Conservation (phyloP, 257 asterid species). For the Catharanthus roseus region DNA sequence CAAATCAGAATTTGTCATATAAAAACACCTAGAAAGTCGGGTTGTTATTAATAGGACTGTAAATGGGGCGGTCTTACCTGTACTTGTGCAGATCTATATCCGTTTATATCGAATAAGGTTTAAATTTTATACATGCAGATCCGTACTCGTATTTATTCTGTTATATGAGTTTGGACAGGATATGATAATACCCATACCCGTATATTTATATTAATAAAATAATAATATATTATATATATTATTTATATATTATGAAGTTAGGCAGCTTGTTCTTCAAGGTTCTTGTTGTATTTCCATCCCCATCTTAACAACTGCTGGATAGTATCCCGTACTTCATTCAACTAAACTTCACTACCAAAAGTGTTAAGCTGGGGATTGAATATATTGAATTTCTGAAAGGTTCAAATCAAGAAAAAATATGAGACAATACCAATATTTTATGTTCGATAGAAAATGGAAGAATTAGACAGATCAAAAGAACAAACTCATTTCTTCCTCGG, state of each 20-base stretch:
- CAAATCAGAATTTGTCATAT: too few species aligned
- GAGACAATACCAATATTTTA: background rate
- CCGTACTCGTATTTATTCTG: too few species aligned
- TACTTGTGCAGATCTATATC: too few species aligned
- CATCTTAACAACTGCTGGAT: constrained; percentile 77
- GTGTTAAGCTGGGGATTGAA: constrained; percentile 56
- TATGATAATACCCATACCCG: too few species aligned
- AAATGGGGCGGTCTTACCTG: too few species aligned
- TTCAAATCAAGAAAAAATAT: constrained; percentile 7
- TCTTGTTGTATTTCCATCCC: constrained; percentile 94
- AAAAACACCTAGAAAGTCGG: too few species aligned
- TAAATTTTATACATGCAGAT: too few species aligned
- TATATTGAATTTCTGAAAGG: constrained; percentile 53
- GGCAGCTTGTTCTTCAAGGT: constrained; percentile 96
- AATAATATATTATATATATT: too few species aligned
- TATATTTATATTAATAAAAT: too few species aligned
- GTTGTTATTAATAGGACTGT: too few species aligned
- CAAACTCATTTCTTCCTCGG: constrained; percentile 29
- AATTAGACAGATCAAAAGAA: constrained; percentile 58
- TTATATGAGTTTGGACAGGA: too few species aligned
- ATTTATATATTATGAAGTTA: constrained; percentile 97
- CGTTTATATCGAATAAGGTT: too few species aligned
- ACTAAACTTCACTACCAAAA: constrained; percentile 63
- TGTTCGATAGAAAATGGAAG: constrained; percentile 49
- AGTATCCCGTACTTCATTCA: constrained; percentile 73